Evolutionary conservation across 768 basidiomycete species (phyloP), one percentile per base, ranked within the genome.

Genomic region (Multifurca ochricompacta): DNA sequence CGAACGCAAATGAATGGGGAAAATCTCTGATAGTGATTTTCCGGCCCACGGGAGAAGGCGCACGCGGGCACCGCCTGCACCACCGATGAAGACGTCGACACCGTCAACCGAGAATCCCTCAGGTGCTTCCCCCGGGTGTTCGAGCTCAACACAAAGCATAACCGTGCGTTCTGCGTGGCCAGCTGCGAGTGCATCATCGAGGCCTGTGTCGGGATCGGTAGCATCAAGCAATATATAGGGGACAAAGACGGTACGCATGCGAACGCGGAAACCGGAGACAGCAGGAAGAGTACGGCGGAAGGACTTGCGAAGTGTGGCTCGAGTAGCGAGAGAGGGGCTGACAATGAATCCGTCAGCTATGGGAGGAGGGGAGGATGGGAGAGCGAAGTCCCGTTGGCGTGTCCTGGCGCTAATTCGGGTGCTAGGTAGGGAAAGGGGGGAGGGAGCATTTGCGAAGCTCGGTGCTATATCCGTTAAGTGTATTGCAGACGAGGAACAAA

Each of bases 161-260:
- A 94, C 82, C 0, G 89, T 90, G 43, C 84, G 77, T 66, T 94
- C 91, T 47, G 86, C 87, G 59, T 81, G 83, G 1, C 87, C 85
- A 36, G 85, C 85, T 56, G 82, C 73, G 31, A 72, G 66, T 46
- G 76, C 70, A 58, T 74, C 72, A 25, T 66, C 70, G 51, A 74
- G 60, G n/a, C 74, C 72, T 36, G 64, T 53, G 32, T 49, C 62
- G 7, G 65, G 62, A 25, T 69, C 67, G 18, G 50, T 32, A 16
- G 56, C 51, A 27, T 72, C 73, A 6, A 91, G 70, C 41, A 91
- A 74, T 19, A 93, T 79, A 60, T 90, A 85, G 0, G 93, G 93
- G 10, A 94, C 83, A 59, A 93, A 91, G 5, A 92, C 86, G 0
- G 91, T 93, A n/a, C 91, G 79, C 93, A 95, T 95, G 31, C 91